Base-by-base conservation (phyloP, 2,329 filamentous ascomycete genomes). In the Aspergillus phoenicis region DNA sequence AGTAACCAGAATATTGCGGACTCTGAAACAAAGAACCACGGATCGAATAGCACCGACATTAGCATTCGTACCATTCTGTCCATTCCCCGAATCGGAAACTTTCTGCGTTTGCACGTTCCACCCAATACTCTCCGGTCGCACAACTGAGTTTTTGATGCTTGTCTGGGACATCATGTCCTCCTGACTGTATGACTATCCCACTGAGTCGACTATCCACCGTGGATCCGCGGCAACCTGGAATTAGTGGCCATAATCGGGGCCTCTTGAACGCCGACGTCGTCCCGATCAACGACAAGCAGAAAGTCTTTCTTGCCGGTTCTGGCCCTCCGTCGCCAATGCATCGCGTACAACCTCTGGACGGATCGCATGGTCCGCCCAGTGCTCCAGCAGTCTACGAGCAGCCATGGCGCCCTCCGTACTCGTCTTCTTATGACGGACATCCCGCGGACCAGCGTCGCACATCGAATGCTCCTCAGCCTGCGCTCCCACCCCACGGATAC, bases 331-430 rank as follows among this genome's bases (percentile, higher is more conserved):
- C 66, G 20, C 61, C 64, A 38, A 71, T 72, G 71, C 73, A 71
- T 66, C 73, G 70, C 55, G 71, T 72, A 58, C 73, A 72, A 17
- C 71, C 66, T 24, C 65, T 70, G 45, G 73, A 75, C 49, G 70
- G 64, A 54, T 67, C 66, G 49, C 72, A 72, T 61, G 64, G 62
- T 54, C 68, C 70, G 38, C 67, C 72, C 20, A 60, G 62, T 47
- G 62, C 69, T 56, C 71, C 75, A 60, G 60, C 60, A 8, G 24
- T 69, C 41, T 75, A 75, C 49, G 75, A 76, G 26, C 67, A 67
- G 48, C 60, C 67, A 57, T 77, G 74, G 73, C 73, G 72, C 33
- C 65, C 52, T 33, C 38, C 66, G 52, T 75, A 71, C 57, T 64
- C 71, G 8, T 65, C 71, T 3, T 48, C 69, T 8, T 74, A 70